A percentile compares a stretch with the other conserved stretches of the same genome.
phyloP scores from a whole-genome alignment of 2,329 filamentous ascomycete genomes.

The Talaromyces sp. region DNA sequence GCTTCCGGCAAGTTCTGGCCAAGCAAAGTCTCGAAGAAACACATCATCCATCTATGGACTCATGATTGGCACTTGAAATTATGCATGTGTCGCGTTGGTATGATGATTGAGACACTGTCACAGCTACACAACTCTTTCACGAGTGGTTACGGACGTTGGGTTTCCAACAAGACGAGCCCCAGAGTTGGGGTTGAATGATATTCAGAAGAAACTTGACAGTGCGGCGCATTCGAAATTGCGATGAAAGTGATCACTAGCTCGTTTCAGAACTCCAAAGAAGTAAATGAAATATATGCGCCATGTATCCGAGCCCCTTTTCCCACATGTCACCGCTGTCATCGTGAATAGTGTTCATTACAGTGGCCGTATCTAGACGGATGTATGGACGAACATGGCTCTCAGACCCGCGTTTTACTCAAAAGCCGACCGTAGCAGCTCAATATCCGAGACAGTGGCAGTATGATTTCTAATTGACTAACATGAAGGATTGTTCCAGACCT shows the following conservation, averaged over 20 bases:
- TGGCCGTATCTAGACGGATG: not conserved
- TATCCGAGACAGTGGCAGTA: not conserved
- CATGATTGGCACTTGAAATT: not conserved
- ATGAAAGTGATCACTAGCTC: not conserved
- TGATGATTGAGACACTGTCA: not conserved
- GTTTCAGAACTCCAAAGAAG: not conserved
- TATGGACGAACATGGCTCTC: not conserved
- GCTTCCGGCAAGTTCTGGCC: not conserved
- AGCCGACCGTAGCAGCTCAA: not conserved
- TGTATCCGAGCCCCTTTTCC: conserved; percentile 11
- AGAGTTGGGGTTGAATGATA: not conserved
- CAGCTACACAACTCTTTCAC: not conserved
- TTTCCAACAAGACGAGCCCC: not conserved
- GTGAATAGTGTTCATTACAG: not conserved
- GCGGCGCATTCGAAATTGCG: not conserved
- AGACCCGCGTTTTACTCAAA: not conserved
- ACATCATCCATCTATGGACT: not conserved
- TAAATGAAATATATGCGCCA: not conserved
- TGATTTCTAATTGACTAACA: not conserved
- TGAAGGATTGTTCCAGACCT: not conserved
- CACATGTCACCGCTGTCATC: not conserved
- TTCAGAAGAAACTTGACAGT: not conserved
- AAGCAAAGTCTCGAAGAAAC: not conserved
- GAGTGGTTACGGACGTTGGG: not conserved
- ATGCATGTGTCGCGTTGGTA: not conserved